Conservation (phyloP, 306 rosid genomes). For the Castanea crenata region DNA sequence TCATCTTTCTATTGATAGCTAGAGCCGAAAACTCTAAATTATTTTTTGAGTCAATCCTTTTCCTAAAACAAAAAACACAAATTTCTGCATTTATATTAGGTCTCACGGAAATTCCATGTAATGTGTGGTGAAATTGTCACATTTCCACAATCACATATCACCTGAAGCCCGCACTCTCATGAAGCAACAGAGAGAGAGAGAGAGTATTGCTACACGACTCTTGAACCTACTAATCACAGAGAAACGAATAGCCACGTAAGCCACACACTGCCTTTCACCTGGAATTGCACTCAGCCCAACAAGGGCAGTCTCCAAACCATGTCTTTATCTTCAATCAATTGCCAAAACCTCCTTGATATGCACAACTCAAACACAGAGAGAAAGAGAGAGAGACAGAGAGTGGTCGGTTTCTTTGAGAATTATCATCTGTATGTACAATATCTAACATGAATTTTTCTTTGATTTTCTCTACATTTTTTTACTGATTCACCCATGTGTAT, state of each 20-base stretch:
- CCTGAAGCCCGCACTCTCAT: neutral
- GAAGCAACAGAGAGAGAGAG: neutral
- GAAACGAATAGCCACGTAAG: constrained; percentile 14
- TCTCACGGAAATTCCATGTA: neutral
- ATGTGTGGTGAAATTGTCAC: neutral
- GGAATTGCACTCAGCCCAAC: neutral
- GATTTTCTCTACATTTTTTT: neutral
- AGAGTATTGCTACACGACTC: neutral
- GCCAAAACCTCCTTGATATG: neutral
- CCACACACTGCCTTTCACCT: constrained; percentile 10
- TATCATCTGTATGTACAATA: neutral
- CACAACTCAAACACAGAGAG: neutral
- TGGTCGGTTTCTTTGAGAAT: neutral
- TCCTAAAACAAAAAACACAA: no score
- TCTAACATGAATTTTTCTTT: neutral
- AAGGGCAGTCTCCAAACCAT: neutral
- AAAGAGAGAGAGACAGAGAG: neutral
- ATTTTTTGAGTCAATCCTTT: no score
- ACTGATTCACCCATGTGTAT: neutral
- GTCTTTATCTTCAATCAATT: neutral
- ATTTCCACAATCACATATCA: neutral
- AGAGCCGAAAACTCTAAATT: no score
- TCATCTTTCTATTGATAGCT: no score
- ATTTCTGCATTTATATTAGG: neutral
- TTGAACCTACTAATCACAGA: neutral